Base-by-base conservation (phyloP, 495 filamentous ascomycete species). In the Hypoxylon subgilvum region DNA sequence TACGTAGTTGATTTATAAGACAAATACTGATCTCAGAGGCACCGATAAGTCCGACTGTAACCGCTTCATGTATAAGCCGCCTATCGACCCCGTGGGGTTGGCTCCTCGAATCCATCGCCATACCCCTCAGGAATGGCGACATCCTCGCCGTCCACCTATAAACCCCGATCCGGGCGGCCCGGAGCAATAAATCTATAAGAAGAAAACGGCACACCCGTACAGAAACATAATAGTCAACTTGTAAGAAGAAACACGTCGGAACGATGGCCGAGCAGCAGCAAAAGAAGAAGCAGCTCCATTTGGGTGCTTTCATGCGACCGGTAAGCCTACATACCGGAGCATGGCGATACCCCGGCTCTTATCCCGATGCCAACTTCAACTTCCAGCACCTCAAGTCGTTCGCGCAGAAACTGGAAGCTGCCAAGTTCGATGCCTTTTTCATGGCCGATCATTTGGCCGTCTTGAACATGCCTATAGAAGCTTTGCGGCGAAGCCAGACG, bases 361-460 rank as follows among this genome's bases (percentile, higher is more conserved):
- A 81, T 49, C 68, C 81, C 0, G 81, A 84, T 44, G 82, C 81
- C 45, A 85, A 84, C 66, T 85, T 85, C 75, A 83, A 82, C 66
- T 76, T 84, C 25, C 62, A 72, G 21, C 79, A 84, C 43, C 69
- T 85, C 41, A 74, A 74, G 22, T 69, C 73, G 6, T 84, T 85
- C 50, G 78, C 79, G 47, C 74, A 79, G 45, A 82, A 80, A 53
- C 75, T 85, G 10, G 81, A 84, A 65, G 75, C 70, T 10, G 82
- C 80, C 56, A 84, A 84, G 52, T 84, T 84, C 68, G 80, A 84
- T 62, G 82, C 80, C 43, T 83, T 84, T 72, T 84, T 84, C 75
- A 84, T 84, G 80, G 82, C 82, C 3, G 82, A 84, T 54, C 80
- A 83, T 55, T 69, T 84, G 0, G 82, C 80, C 10, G 80, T 83